Evolutionary conservation across 2,329 filamentous ascomycete genomes (phyloP).

Genomic region (Diaporthe caulivora): DNA sequence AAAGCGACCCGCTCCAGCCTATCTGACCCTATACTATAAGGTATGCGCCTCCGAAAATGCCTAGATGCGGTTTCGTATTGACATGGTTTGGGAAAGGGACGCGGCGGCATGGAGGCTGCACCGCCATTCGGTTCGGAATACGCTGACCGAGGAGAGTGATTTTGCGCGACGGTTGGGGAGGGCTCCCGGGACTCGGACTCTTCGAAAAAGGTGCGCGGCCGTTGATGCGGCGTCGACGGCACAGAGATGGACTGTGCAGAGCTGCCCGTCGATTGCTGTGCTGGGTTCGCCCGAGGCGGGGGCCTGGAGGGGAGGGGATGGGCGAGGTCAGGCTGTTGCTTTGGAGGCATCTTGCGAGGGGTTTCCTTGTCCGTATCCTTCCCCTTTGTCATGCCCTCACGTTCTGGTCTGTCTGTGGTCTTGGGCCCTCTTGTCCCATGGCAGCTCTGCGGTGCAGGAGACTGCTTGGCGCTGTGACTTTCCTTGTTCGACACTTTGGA

Average conservation of each 20-base stretch:
- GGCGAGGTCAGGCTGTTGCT: constrained; percentile 51
- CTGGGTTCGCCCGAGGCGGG: constrained; percentile 32
- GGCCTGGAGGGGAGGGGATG: constrained; percentile 41
- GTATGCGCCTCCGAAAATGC: constrained; percentile 86
- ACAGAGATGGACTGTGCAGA: constrained; percentile 83
- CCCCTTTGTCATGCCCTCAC: constrained; percentile 69
- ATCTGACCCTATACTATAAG: constrained; percentile 89
- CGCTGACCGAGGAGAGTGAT: constrained; percentile 89
- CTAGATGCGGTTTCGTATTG: constrained; percentile 90
- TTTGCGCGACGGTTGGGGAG: constrained; percentile 81
- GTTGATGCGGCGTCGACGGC: constrained; percentile 92
- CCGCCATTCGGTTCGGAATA: constrained; percentile 89
- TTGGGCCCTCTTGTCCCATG: constrained; percentile 74
- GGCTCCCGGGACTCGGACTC: constrained; percentile 76
- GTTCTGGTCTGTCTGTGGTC: constrained; percentile 70
- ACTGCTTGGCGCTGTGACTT: constrained; percentile 55
- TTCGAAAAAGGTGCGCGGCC: constrained; percentile 84
- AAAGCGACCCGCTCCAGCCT: constrained; percentile 78
- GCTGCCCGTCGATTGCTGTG: constrained; percentile 46
- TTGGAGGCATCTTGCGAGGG: constrained; percentile 63
- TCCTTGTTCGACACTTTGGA: constrained; percentile 72
- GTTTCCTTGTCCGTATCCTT: constrained; percentile 57
- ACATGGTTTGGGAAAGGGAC: constrained; percentile 68
- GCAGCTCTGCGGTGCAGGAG: constrained; percentile 63
- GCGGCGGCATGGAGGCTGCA: constrained; percentile 74